Base-by-base conservation (phyloP, 371 early-diverging fungal species). In the Mucor indicus region DNA sequence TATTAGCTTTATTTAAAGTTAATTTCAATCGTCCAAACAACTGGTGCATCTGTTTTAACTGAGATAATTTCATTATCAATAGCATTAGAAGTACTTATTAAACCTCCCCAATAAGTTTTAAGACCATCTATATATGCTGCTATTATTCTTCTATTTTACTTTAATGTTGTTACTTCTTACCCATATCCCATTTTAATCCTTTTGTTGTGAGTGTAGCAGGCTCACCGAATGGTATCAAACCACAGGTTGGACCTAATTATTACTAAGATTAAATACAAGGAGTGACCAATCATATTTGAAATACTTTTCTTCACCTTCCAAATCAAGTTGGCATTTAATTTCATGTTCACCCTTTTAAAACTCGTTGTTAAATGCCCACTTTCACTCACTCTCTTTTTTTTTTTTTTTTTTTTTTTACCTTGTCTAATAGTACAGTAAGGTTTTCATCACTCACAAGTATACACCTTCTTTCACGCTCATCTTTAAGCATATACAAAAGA, bases 141-240 rank as follows among this genome's bases (percentile, higher is more conserved):
- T 9, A 4, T 33, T 33, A 33, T n/a, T 11, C n/a, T 33, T 33
- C n/a, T 13, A 33, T 13, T 13, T 9, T 33, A 9, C 19, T 29
- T n/a, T n/a, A n/a, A n/a, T n/a, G n/a, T n/a, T 47, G 5, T 30
- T 32, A 33, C 11, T 6, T 57, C 64, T 53, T 79, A 87, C 90
- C 81, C 22, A 96, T 62, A 66, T 96, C 81, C 94, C 94, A 96
- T 59, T 79, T 78, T 38, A 96, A 75, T 0, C 96, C 95, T 20
- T 41, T 60, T 0, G 92, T 91, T 0, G 81, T 83, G 16, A 90
- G 37, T 2, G 57, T 64, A 6, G 83, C 74, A 2, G 74, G 64
- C 4, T 75, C 76, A 8, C 89, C 90, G 23, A 96, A 69, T 4
- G 96, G 95, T 49, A 94, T 69, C 3, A 95, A 60, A 19, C 96